These are phyloP conservation scores for Pascua guehoae DNA, from an alignment of 1,284 basidiomycete species.

Conservation along the genomic window DNA sequence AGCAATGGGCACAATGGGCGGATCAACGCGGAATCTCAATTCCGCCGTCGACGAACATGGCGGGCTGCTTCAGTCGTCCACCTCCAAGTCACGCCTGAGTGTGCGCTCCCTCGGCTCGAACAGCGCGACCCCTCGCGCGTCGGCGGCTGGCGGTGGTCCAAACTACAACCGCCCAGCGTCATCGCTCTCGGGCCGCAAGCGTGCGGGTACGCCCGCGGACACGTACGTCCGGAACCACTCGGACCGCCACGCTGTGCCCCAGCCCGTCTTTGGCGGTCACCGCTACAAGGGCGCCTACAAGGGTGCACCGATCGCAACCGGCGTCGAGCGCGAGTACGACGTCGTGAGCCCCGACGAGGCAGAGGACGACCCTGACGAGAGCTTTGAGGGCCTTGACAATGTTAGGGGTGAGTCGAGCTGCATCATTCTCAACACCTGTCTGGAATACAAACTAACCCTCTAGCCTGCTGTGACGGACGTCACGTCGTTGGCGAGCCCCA, in stretches of 20 bases:
- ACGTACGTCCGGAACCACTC: slow-evolving; percentile 77
- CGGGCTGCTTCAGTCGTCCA: slow-evolving; percentile 21
- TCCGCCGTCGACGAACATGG: slow-evolving; percentile 35
- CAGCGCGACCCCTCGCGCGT: slow-evolving; percentile 28
- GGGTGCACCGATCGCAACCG: slow-evolving; percentile 35
- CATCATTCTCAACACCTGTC: background rate
- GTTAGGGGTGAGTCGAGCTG: slow-evolving; percentile 55
- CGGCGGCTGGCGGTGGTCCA: slow-evolving; percentile 48
- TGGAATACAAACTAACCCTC: slow-evolving; percentile 5
- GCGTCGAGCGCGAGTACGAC: slow-evolving; percentile 36
- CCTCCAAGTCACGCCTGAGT: slow-evolving; percentile 34
- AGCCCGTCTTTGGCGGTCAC: slow-evolving; percentile 40
- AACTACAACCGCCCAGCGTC: slow-evolving; percentile 51
- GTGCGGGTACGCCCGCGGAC: slow-evolving; percentile 79
- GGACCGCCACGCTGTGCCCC: slow-evolving; percentile 56
- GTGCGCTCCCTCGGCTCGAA: slow-evolving; percentile 35
- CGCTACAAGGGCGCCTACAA: slow-evolving; percentile 43
- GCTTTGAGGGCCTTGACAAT: slow-evolving; percentile 90
- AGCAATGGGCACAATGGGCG: too few species aligned
- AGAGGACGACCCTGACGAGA: slow-evolving; percentile 69
- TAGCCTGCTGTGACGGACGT: slow-evolving; percentile 84
- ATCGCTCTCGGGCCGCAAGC: slow-evolving; percentile 59
- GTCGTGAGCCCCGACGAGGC: slow-evolving; percentile 60
- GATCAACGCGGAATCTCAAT: too few species aligned
- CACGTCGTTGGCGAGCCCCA: slow-evolving; percentile 63